Conservation (phyloP, 148 eudicot genomes). For the Nepenthes mirabilis region DNA sequence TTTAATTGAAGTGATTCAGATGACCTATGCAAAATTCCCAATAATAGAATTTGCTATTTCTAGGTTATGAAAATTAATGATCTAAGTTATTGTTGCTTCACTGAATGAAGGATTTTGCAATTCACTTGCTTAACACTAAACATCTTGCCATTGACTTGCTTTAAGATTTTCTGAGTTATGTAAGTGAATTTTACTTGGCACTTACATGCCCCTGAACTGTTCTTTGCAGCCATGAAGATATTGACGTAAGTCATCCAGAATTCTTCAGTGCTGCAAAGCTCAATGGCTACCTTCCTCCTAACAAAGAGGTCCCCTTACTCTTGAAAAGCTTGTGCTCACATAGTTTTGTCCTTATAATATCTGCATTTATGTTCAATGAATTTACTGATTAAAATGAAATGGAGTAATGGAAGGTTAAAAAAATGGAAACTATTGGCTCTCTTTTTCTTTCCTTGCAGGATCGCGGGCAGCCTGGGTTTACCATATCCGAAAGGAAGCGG, state of each 20-base stretch:
- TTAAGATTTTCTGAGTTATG: neutral
- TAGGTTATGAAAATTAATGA: no score
- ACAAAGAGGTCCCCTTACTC: slow-evolving; percentile 54
- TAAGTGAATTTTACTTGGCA: neutral
- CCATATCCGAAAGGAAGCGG: slow-evolving; percentile 77
- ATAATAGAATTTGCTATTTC: no score
- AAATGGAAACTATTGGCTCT: neutral
- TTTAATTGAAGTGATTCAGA: no score
- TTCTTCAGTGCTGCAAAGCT: slow-evolving; percentile 81
- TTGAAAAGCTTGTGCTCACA: no score
- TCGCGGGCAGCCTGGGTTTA: slow-evolving; percentile 96
- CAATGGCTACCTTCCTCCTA: slow-evolving; percentile 93
- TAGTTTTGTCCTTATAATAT: no score
- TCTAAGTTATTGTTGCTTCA: no score
- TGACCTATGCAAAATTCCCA: no score
- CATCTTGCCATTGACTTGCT: no score
- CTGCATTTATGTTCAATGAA: no score
- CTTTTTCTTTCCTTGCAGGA: slow-evolving; percentile 36
- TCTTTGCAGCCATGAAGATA: slow-evolving; percentile 75
- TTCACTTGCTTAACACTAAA: no score
- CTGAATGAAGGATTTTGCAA: no score
- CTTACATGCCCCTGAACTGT: neutral
- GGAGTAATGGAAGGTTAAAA: neutral
- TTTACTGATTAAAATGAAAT: neutral
- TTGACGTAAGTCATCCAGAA: slow-evolving; percentile 97